phyloP scores from a whole-genome alignment of 1,139 yeast species.

The Suhomyces ambrosiae region DNA sequence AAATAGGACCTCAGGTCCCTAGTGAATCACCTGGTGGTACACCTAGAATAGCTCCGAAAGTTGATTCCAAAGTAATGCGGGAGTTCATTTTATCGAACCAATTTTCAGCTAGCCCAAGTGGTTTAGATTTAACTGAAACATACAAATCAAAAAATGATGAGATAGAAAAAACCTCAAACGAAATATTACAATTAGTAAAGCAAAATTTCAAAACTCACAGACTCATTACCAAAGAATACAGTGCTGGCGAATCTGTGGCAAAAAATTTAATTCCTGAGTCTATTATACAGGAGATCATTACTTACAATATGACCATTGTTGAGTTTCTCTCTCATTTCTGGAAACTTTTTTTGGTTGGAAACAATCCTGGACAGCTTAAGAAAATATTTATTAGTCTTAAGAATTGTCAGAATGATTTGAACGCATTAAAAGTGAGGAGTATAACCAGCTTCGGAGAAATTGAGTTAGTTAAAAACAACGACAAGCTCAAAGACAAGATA shows the following conservation, averaged over 20 bases:
- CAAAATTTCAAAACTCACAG: constrained; percentile 57
- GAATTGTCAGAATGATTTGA: constrained; percentile 26
- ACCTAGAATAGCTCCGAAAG: constrained; percentile 5
- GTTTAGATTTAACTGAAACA: constrained; percentile 47
- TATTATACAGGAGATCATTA: constrained; percentile 37
- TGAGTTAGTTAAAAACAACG: constrained; percentile 25
- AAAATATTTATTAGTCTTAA: constrained; percentile 40
- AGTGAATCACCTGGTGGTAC: constrained; percentile 2
- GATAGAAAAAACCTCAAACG: constrained; percentile 51
- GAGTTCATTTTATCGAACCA: constrained; percentile 27
- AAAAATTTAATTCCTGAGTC: constrained; percentile 29
- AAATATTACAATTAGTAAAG: constrained; percentile 54
- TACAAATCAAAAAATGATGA: constrained; percentile 34
- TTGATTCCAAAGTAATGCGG: constrained; percentile 26
- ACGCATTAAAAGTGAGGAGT: constrained; percentile 17
- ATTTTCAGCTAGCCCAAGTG: constrained; percentile 20
- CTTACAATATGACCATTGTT: constrained; percentile 41
- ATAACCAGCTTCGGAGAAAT: constrained; percentile 12
- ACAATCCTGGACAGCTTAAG: constrained; percentile 43
- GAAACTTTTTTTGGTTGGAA: constrained; percentile 40
- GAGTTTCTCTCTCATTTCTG: constrained; percentile 51
- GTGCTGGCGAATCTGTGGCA: constrained; percentile 16
- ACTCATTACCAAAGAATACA: constrained; percentile 25
- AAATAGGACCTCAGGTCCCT: constrained; percentile 4
- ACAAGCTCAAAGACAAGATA: constrained; percentile 38